phyloP scores from a whole-genome alignment of 192 early-diverging fungal species.

The Linnemannia elongata region DNA sequence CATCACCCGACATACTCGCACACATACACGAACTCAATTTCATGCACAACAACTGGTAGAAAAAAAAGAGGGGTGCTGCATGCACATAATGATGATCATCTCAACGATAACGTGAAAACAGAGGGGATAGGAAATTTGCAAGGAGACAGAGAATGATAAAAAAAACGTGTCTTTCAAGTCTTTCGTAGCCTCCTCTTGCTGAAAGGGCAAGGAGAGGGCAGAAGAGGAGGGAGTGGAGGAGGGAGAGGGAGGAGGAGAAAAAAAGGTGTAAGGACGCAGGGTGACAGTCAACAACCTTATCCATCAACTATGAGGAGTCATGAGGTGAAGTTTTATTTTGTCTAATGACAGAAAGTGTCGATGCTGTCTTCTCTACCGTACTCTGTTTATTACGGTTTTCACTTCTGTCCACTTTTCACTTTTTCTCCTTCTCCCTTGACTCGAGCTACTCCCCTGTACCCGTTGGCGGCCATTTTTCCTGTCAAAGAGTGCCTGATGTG shows the following conservation, averaged over 20 bases:
- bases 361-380: not conserved
- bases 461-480: not conserved
- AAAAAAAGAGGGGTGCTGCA: not conserved
- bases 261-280: not conserved
- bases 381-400: not conserved
- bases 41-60: slow-evolving; percentile 5
- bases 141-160: slow-evolving; percentile 4
- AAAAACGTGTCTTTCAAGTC: slow-evolving; percentile 3
- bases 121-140: not conserved
- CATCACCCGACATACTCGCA: not conserved
- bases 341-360: no score
- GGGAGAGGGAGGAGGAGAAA: not conserved
- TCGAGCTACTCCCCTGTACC: not conserved
- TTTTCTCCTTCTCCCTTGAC: not conserved
- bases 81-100: not conserved
- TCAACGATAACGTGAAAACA: not conserved
- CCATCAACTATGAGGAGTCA: not conserved
- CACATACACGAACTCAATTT: not conserved
- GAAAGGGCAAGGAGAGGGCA: not conserved
- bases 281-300: not conserved
- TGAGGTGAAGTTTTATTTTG: not conserved
- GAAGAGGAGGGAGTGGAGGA: not conserved
- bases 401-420: not conserved
- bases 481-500: not conserved
- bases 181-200: not conserved